Evolutionary conservation across 345 rosid species (phyloP), one percentile per base, ranked within the genome.

Genomic region (Aquilaria sinensis): DNA sequence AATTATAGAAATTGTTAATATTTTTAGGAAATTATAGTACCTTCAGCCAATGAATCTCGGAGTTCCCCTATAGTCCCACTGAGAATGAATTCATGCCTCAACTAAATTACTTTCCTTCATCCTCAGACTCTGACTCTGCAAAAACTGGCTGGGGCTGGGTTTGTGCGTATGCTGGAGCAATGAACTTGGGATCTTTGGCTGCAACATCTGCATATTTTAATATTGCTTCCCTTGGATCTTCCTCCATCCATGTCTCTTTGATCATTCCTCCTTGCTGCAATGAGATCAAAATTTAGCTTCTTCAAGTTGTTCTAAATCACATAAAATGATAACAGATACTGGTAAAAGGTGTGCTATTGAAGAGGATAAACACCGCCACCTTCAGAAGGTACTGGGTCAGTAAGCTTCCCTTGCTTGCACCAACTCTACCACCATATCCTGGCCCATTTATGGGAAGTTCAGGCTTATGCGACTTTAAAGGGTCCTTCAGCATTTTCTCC

Each of bases 171-270:
- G 99, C 99, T 60, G 96, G 99, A 59, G 99, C 99, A 63, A 93
- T 90, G 75, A 69, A 94, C 78, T 88, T 88, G 0, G 99, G 97
- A 50, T 94, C 96, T 65, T 86, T 90, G 3, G 80, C 92, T 12
- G 99, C 99, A 62, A 58, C 97, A 8, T 94, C 97, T 65, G 99
- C 97, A 56, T 81, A 85, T 73, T 90, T 94, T 71, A 90, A 71
- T 65, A 94, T 94, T 23, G 99, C 99, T 79, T 90, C 99, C 71
- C 99, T 85, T 51, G 97, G 97, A 80, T 94, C 99, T 81, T 90
- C 97, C 34, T 94, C 97, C 97, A 94, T 94, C 99, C 99, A 94
- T 45, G 97, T 94, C 80, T 90, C 99, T 79, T 94, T 94, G 68
- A 94, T 85, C 99, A 94, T 81, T 63, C 99, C 99, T 51, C 99